Evolutionary conservation across 495 filamentous ascomycete genomes (phyloP), one percentile per base, ranked within the genome.

Genomic region (Aeminium ludgeri): DNA sequence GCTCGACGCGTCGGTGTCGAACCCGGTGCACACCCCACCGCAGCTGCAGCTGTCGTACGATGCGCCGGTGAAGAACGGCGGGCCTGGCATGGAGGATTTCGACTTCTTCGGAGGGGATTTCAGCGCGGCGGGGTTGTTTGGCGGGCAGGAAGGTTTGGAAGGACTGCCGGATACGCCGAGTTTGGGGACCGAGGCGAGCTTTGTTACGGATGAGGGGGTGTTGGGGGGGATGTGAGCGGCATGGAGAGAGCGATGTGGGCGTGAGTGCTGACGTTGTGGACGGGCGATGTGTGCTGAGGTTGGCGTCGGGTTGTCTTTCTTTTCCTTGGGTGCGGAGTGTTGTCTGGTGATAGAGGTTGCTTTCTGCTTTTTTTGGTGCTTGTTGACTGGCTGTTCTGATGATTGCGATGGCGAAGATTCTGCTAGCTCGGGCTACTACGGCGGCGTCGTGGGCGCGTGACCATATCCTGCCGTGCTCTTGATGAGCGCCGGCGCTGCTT

Each of bases 131-230:
- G 40, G 40, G 18, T 18, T 48, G n/a, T 36, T 48, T 23, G 40
- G 36, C 28, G 23, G 30, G 6, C 45, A 43, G 15, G 45, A 43
- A 5, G 28, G 29, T 18, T 39, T 48, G 16, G 10, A 25, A 8
- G 23, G 23, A 8, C 8, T 18, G n/a, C 34, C 40, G 19, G 45
- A 48, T 11, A 48, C 45, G 13, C 45, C 45, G 10, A 19, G 13
- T 11, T 18, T 40, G 17, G 42, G 6, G 15, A 47, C 44, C 3
- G 44, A 47, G 34, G 23, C 32, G 33, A 48, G 45, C 30, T 43
- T 31, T 20, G 27, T 38, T 28, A 41, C 45, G n/a, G 39, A 48
- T 7, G 45, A 48, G 27, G 45, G 34, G 6, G 20, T 32, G 28
- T 25, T 25, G 31, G 31, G 31, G 31, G n/a, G 31, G 31, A 4